phyloP scores from a whole-genome alignment of 2,329 filamentous ascomycete genomes.

The Alternaria hordeiaustralica region DNA sequence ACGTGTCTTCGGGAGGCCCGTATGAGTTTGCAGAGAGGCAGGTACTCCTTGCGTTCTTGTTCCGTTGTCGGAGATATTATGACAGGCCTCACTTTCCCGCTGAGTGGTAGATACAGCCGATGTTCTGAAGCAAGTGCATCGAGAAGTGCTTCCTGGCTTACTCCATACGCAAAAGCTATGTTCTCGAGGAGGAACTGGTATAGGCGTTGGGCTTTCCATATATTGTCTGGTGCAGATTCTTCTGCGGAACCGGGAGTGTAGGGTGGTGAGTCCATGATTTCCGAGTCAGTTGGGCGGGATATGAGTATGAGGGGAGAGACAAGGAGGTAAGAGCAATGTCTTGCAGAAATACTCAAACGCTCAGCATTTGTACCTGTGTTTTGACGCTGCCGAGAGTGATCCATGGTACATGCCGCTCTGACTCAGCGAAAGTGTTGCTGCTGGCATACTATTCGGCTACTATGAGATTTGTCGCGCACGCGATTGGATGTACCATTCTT shows the following conservation, averaged over 20 bases:
- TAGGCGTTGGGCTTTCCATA: neutral
- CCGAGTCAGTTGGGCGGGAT: neutral
- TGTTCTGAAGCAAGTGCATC: neutral
- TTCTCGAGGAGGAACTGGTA: neutral
- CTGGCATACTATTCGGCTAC: neutral
- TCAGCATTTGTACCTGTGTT: neutral
- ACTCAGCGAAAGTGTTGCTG: neutral
- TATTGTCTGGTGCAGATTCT: neutral
- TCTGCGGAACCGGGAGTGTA: neutral
- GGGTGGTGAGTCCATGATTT: neutral
- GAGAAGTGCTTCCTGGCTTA: neutral
- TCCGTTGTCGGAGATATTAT: neutral
- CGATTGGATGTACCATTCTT: neutral
- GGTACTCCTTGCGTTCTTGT: neutral
- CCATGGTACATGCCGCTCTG: neutral
- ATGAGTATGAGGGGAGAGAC: neutral
- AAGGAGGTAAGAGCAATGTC: neutral
- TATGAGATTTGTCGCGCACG: neutral
- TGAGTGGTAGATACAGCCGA: neutral
- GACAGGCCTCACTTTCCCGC: neutral
- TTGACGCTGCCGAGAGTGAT: neutral
- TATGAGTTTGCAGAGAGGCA: neutral
- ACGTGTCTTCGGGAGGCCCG: neutral
- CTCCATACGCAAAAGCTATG: neutral
- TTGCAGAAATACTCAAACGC: neutral